Base-by-base conservation (phyloP, 1,139 yeast genomes). In the Candida pseudoviswanathii region DNA sequence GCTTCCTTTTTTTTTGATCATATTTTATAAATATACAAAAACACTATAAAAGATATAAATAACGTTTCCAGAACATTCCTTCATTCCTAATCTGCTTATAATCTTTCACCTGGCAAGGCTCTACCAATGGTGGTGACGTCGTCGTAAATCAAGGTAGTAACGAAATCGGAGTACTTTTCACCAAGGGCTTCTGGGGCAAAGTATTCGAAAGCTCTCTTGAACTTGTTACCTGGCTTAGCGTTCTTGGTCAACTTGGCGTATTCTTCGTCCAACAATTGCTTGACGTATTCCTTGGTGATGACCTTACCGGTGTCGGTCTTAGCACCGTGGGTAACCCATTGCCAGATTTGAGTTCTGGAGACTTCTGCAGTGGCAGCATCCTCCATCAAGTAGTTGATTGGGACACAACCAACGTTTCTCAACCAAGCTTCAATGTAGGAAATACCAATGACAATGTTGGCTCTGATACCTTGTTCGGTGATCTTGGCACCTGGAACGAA, bases 311-410 rank as follows among this genome's bases (percentile, higher is more conserved):
- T 77, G 56, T 79, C 81, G 46, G 92, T 85, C 57, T 68, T 70
- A 48, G 82, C 84, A 50, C 85, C 85, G 66, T 87, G 94, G 57
- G 84, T 84, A 54, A 86, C 90, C 94, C 94, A 87, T 68, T 87
- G 92, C 82, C 88, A 84, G 60, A 87, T 78, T 70, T 86, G 91
- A 38, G 89, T 81, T 67, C 95, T 83, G 32, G 92, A 86, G 38
- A 87, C 94, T 68, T 87, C 95, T 48, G 94, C 94, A 51, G 94
- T 87, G 45, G 94, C 94, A 48, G 94, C 94, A 63, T 87, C 94
- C 71, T 87, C 95, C 95, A 87, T 87, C 71, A 86, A 77, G 67
- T 80, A 84, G 75, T 86, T 85, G 70, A 87, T 86, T 60, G 95
- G 92, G 52, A 87, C 91, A 73, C 91, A 85, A 25, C 94, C 94